A percentile compares a stretch with the other conserved stretches of the same genome.
Evolutionary conservation across 2,329 filamentous ascomycete species (phyloP).

Genomic region (Verticillium albo-atrum): DNA sequence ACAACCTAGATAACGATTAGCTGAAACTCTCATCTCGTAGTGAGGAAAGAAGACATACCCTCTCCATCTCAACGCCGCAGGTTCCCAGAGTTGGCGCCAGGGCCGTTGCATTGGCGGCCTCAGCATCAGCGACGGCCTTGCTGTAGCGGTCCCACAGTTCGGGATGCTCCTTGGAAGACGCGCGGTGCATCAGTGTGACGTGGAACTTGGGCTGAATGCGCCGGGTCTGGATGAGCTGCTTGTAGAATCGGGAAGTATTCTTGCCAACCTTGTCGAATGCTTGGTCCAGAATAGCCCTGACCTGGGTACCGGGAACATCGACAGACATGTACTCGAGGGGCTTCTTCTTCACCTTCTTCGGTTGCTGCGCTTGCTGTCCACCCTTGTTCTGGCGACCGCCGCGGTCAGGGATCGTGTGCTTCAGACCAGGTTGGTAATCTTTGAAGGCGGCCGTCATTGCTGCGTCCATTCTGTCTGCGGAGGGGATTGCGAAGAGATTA

Average conservation of each 20-base stretch:
- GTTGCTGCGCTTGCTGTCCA: conserved; percentile 22
- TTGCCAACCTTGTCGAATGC: conserved; percentile 51
- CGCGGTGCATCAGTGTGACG: conserved; percentile 87
- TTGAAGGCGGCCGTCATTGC: conserved; percentile 73
- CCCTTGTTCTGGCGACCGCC: conserved; percentile 29
- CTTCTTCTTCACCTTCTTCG: conserved; percentile 37
- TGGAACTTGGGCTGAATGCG: conserved; percentile 86
- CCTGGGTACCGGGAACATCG: conserved; percentile 34
- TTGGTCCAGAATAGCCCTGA: conserved; percentile 58
- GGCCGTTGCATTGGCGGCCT: conserved; percentile 22
- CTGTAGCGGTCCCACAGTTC: conserved; percentile 73
- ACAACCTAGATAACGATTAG: conserved; percentile 48
- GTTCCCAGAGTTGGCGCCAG: conserved; percentile 47
- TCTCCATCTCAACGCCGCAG: conserved; percentile 60
- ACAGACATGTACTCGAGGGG: conserved; percentile 54
- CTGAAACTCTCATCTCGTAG: neutral
- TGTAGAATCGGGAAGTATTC: conserved; percentile 63
- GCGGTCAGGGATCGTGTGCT: conserved; percentile 66
- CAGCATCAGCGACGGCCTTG: conserved; percentile 48
- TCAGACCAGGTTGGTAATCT: conserved; percentile 71
- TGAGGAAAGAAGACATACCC: conserved; percentile 31
- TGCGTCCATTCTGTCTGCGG: conserved; percentile 67
- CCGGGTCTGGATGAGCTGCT: conserved; percentile 64
- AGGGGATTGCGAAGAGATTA: conserved; percentile 69
- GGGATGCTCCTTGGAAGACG: conserved; percentile 53